Percentiles rank a stretch among this genome's conserved stretches.
These are phyloP conservation scores for Lichtheimia hyalospora DNA, from an alignment of 371 early-diverging fungal species.

Conservation along the genomic window DNA sequence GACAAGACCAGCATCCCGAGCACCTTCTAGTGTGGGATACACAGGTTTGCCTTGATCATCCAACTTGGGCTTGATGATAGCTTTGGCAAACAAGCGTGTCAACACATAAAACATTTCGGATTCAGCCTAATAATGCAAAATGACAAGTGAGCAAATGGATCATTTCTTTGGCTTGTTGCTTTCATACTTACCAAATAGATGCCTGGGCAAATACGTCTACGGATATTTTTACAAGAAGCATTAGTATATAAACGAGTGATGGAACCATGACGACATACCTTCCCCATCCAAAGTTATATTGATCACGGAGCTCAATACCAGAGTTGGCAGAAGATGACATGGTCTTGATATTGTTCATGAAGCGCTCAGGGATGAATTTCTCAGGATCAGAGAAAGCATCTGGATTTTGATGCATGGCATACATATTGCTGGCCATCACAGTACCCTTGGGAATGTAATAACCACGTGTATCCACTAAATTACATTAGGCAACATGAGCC, in stretches of 20 bases:
- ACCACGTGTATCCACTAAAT: slow-evolving; percentile 20
- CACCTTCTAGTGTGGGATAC: slow-evolving; percentile 9
- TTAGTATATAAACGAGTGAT: neutral
- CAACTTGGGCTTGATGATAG: slow-evolving; percentile 9
- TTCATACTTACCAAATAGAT: slow-evolving; percentile 14
- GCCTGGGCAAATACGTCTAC: slow-evolving; percentile 16
- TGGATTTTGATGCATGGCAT: slow-evolving; percentile 19
- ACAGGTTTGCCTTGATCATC: slow-evolving; percentile 6
- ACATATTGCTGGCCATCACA: slow-evolving; percentile 19
- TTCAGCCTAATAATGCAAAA: slow-evolving; percentile 8
- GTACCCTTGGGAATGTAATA: slow-evolving; percentile 39
- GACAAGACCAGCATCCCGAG: slow-evolving; percentile 17
- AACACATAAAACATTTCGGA: slow-evolving; percentile 11
- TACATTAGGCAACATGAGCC: neutral
- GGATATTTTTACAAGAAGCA: neutral
- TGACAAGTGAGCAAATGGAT: no score
- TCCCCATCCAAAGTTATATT: slow-evolving; percentile 21
- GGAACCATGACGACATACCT: neutral
- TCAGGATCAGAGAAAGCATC: slow-evolving; percentile 10
- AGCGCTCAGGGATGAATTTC: slow-evolving; percentile 26
- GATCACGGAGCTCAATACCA: slow-evolving; percentile 12
- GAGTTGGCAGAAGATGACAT: slow-evolving; percentile 16
- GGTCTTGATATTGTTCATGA: slow-evolving; percentile 12
- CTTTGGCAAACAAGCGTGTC: slow-evolving; percentile 13
- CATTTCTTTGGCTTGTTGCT: no score